Evolutionary conservation across 2,329 filamentous ascomycete species (phyloP).

Genomic region (Hypoxylon sp.): DNA sequence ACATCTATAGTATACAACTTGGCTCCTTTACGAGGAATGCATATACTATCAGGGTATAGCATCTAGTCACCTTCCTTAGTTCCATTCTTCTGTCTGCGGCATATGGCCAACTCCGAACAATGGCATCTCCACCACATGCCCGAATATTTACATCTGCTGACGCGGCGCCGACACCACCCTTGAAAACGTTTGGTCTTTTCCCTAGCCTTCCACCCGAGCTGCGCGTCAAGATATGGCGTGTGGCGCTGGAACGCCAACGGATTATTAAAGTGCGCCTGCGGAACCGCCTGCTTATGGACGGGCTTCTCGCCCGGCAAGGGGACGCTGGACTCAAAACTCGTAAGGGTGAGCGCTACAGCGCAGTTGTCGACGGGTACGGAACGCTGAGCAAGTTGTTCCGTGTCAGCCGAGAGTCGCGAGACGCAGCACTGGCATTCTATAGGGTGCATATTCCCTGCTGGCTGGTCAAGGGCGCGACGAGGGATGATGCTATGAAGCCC

Average conservation of each 20-base stretch:
- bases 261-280: conserved; percentile 21
- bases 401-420: conserved; percentile 32
- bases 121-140: neutral
- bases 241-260: conserved; percentile 18
- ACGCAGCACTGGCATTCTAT: conserved; percentile 26
- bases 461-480: conserved; percentile 5
- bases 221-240: conserved; percentile 29
- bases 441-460: conserved; percentile 32
- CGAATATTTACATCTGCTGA: conserved; percentile 4
- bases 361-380: conserved; percentile 8
- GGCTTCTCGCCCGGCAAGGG: neutral
- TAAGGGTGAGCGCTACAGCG: conserved; percentile 8
- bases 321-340: neutral
- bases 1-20: neutral
- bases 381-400: conserved; percentile 32
- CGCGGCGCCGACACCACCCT: no score
- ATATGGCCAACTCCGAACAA: neutral
- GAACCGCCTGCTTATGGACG: conserved; percentile 3
- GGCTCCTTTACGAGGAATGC: neutral
- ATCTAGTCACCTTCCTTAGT: neutral
- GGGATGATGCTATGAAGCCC: neutral
- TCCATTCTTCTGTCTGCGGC: no score
- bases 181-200: conserved; percentile 13
- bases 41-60: neutral
- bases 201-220: conserved; percentile 20